Conservation (phyloP, 163 green algal genomes). For the Trebouxia gelatinosa region DNA sequence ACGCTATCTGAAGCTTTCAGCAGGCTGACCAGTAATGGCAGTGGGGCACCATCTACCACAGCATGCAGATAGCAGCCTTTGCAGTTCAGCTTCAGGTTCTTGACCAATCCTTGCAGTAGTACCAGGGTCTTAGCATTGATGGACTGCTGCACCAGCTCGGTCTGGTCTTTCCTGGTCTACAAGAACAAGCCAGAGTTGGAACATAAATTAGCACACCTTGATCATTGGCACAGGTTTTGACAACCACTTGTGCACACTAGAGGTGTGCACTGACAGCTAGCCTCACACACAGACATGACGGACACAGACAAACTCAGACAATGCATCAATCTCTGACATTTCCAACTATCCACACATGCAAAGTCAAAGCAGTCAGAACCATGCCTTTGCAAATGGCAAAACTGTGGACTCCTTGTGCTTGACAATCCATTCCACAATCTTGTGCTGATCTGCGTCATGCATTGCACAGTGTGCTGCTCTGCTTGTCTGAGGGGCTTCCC, state of each 20-base stretch:
- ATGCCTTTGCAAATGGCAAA: not conserved
- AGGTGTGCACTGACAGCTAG: not conserved
- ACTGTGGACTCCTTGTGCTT: not conserved
- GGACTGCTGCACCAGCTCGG: not conserved
- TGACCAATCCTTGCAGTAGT: not conserved
- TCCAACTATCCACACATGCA: not conserved
- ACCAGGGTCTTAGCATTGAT: not conserved
- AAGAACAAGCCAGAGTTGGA: not conserved
- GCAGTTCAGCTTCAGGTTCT: conserved; percentile 2
- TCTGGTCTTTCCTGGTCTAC: conserved; percentile 3
- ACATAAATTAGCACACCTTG: not conserved
- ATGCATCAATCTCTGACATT: not conserved
- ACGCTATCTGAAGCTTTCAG: conserved; percentile 6
- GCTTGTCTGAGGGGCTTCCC: not conserved
- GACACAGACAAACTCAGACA: not conserved
- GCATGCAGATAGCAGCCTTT: conserved; percentile 4
- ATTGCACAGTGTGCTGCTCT: conserved; percentile 1
- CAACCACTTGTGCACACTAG: not conserved
- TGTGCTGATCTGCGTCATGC: not conserved
- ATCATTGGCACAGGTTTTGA: not conserved
- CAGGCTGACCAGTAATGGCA: not conserved
- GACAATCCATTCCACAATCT: conserved; percentile 3
- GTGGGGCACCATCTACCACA: not conserved
- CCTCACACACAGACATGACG: not conserved
- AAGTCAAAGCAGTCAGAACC: not conserved